Evolutionary conservation across 768 basidiomycete genomes (phyloP), one percentile per base, ranked within the genome.

Genomic region (Suillus clintonianus): DNA sequence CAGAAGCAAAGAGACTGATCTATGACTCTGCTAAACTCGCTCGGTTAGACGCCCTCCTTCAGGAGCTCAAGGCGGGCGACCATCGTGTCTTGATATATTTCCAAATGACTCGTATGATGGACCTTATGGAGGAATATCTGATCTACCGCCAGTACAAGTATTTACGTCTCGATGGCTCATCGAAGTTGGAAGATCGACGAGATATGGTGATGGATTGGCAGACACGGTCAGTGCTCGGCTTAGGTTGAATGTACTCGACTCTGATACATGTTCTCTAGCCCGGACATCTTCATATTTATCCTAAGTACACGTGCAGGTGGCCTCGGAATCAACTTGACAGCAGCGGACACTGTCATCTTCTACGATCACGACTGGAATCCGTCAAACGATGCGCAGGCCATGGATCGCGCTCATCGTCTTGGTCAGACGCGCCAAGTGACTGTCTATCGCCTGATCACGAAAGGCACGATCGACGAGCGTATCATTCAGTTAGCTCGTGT

Each of bases 181-280:
- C 95, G 34, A 95, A 96, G 69, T 83, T 99, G 60, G 95, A 96
- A 69, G 97, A 99, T 74, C 85, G 97, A 69, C 85, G 97, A 62
- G 97, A 99, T 76, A 99, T 99, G 97, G 97, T 99, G 32, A 95
- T 95, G 68, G 94, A 96, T 72, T 99, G 97, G 97, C 97, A 99
- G 76, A 97, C 95, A 43, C 88, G 93, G 95, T 95, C 64, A 64
- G 85, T 77, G 24, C 48, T 47, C 37, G 6, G 39, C 32, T 2
- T n/a, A 17, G 27, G 34, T 36, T 30, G 11, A 45, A 41, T 13
- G 55, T 13, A 8, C 27, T 45, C 0, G 2, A 30, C 27, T 30
- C 57, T 62, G 13, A 62, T 39, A 8, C 19, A 51, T 34, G 7
- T 41, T 56, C 17, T 42, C 53, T 48, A 76, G 74, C 60, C 92